Evolutionary conservation across 345 rosid species (phyloP), one percentile per base, ranked within the genome.

Genomic region (Eucalyptus guilfoylei): DNA sequence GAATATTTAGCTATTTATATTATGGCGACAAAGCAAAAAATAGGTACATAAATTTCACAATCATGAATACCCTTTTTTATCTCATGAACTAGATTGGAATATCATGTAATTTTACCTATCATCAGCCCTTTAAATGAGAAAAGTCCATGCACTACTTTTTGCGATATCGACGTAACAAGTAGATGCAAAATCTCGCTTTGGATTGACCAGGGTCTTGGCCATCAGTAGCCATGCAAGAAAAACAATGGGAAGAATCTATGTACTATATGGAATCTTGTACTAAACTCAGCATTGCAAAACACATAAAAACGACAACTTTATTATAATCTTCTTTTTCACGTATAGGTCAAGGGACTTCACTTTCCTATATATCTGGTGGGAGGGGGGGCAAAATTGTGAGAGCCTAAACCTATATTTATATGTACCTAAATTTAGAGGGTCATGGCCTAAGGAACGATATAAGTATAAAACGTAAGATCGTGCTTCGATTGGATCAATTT

Each of bases 341-440:
- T 76, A 86, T 86, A 89, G 88, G 87, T 89, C 69, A 86, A 34
- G 88, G 58, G 89, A 88, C 89, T 88, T 88, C 89, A 88, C 89
- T 80, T 87, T 88, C 15, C 69, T 80, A 40, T 88, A 72, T 49
- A 21, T 32, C 50, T 26, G 86, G 72, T 14, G 88, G 72, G 83
- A 13, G 21, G 40, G 28, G 44, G 86, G 54, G 30, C 87, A 89
- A 86, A 86, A 89, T 62, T 86, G 88, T 89, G 85, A 76, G 50
- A 86, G 86, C 88, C 88, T 86, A 86, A 58, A 89, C 88, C 88
- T 86, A 86, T 89, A 89, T 86, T 87, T 34, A 89, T 55, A 15
- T 49, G 50, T 55, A 55, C 44, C 76, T 47, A 30, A 48, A 28
- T 44, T n/a, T 17, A 86, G 72, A 76, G 45, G 85, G 47, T 76